Percentiles rank a stretch among this genome's conserved stretches.
phyloP scores from a whole-genome alignment of 2,329 filamentous ascomycete species.

The Fusarium compactum region DNA sequence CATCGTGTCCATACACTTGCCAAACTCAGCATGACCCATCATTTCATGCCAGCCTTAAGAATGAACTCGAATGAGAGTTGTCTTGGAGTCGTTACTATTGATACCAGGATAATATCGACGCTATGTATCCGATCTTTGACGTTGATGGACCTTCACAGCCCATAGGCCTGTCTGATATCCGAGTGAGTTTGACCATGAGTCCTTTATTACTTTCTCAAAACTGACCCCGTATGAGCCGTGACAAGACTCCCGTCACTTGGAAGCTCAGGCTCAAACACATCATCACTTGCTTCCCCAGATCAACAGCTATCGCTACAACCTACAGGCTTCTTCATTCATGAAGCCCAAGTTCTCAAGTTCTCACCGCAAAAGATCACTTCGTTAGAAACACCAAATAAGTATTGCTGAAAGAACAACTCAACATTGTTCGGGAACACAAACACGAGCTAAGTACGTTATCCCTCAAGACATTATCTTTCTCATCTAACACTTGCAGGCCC shows the following conservation, averaged over 20 bases:
- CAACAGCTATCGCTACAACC: not conserved
- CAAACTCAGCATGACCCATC: not conserved
- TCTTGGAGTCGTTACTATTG: not conserved
- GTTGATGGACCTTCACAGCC: not conserved
- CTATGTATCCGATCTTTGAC: not conserved
- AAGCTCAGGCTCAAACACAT: not conserved
- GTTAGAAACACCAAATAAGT: no score
- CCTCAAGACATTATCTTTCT: not conserved
- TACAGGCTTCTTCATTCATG: not conserved
- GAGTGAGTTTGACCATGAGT: not conserved
- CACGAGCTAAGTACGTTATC: not conserved
- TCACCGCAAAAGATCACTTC: not conserved
- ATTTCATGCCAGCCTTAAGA: not conserved
- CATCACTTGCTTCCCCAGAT: not conserved
- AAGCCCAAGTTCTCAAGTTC: not conserved
- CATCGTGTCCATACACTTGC: not conserved
- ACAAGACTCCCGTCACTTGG: not conserved
- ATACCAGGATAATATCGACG: no score
- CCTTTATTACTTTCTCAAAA: not conserved
- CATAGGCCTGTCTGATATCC: not conserved
- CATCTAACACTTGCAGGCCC: not conserved
- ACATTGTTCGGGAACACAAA: not conserved
- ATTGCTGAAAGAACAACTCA: not conserved
- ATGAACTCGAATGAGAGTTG: not conserved
- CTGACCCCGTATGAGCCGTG: not conserved